Conservation (phyloP, 306 rosid genomes). For the Hylodesmum podocarpum region DNA sequence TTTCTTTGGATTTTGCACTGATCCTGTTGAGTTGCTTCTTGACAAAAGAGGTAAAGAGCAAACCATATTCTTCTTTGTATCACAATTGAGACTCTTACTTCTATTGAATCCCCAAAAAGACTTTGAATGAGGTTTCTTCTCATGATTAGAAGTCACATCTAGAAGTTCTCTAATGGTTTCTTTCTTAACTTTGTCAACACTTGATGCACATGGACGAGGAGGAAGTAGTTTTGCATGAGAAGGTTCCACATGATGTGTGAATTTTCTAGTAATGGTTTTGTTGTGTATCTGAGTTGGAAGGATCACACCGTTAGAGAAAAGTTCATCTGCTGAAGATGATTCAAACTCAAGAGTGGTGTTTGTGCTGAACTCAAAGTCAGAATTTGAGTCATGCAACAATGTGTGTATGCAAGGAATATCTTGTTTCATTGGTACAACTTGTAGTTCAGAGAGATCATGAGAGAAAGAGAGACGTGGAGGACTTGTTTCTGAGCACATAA, state of each 20-base stretch:
- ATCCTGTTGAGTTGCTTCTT: constrained; percentile 81
- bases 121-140: constrained; percentile 51
- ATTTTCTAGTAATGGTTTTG: constrained; percentile 22
- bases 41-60: constrained; percentile 59
- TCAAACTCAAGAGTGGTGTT: constrained; percentile 39
- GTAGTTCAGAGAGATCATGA: constrained; percentile 37
- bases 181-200: constrained; percentile 45
- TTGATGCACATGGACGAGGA: constrained; percentile 49
- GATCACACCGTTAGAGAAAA: constrained; percentile 78
- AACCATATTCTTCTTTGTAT: constrained; percentile 47
- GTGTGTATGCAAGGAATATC: constrained; percentile 42
- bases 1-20: constrained; percentile 54
- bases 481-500: constrained; percentile 72
- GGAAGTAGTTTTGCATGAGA: constrained; percentile 38
- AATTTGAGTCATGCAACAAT: constrained; percentile 50
- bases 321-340: constrained; percentile 83
- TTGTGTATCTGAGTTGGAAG: constrained; percentile 60
- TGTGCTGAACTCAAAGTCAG: constrained; percentile 76
- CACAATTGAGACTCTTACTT: constrained; percentile 79
- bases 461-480: constrained; percentile 83
- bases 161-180: constrained; percentile 34
- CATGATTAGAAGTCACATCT: constrained; percentile 31
- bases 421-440: constrained; percentile 26
- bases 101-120: constrained; percentile 92
- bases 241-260: constrained; percentile 12